Evolutionary conservation across 1,139 yeast genomes (phyloP), one percentile per base, ranked within the genome.

Genomic region (Pneumocystis sp.): DNA sequence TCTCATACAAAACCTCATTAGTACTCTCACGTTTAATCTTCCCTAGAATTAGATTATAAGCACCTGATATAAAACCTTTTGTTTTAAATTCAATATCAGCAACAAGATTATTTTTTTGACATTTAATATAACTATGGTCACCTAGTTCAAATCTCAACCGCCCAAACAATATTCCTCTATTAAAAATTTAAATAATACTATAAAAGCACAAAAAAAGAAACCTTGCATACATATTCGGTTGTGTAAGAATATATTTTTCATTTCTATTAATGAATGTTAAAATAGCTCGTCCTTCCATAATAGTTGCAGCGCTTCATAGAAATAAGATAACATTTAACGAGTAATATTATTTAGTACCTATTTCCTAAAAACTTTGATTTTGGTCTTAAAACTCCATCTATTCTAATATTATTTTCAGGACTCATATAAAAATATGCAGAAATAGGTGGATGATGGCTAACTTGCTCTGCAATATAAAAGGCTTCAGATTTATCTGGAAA

Each of bases 361-460:
- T 91, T 93, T 40, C 98, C 98, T 67, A 93, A 79, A 72, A 93
- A 95, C 73, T 83, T 83, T 0, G 97, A 90, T 72, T 83, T 85
- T 19, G 98, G 98, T 63, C 89, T 80, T 45, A 91, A 83, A 2
- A 87, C 82, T 59, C 98, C 98, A 73, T 93, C 98, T 19, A 87
- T 90, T 70, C 93, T 83, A 66, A 93, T 88, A 70, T 84, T 83
- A 69, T 82, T 82, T 67, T 85, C 87, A 0, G 98, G 98, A 61
- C 89, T 82, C 75, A 86, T 78, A 75, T 89, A 93, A 72, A 91
- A 93, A 76, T 93, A 93, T 0, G 96, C 87, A 0, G 97, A 89
- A 73, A 93, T 87, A 8, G 98, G 98, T n/a, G 98, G 98, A 74
- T 93, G 98, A 73, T 93, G 98, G 31, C 96, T 88, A 0, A 96